These are phyloP conservation scores for Acacia confusa DNA, from an alignment of 306 rosid species.

Conservation along the genomic window DNA sequence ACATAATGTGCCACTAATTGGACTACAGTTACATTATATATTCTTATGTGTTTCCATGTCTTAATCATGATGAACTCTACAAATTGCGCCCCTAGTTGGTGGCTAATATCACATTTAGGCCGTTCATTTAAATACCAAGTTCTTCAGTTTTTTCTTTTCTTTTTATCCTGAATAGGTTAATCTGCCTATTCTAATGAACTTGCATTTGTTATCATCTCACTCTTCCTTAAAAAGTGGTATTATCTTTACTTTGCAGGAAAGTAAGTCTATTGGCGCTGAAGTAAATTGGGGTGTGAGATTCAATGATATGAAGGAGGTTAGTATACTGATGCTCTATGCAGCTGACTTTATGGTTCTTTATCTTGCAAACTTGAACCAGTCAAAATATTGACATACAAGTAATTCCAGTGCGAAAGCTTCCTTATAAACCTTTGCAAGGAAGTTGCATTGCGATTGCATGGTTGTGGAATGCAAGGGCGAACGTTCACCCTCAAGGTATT, in stretches of 20 bases:
- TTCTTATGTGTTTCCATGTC: too few relatives aligned
- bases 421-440: conserved; percentile 83
- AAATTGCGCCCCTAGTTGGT: background rate
- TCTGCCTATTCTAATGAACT: conserved; percentile 20
- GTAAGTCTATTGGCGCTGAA: conserved; percentile 92
- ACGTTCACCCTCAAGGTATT: conserved; percentile 83
- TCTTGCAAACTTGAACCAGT: conserved; percentile 23
- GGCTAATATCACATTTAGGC: background rate
- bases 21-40: too few relatives aligned
- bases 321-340: conserved; percentile 41
- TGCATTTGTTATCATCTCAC: conserved; percentile 12
- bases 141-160: background rate
- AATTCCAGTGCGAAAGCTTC: conserved; percentile 71
- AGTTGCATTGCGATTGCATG: conserved; percentile 76
- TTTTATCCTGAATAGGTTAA: conserved; percentile 3
- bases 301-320: conserved; percentile 70
- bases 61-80: conserved; percentile 3
- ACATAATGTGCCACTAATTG: too few relatives aligned
- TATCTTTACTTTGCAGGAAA: conserved; percentile 62
- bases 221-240: conserved; percentile 17
- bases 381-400: conserved; percentile 38
- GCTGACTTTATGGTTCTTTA: conserved; percentile 16
- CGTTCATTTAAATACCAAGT: background rate
- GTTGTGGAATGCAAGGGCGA: conserved; percentile 81
- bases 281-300: conserved; percentile 99